A percentile compares a stretch with the other conserved stretches of the same genome.
Evolutionary conservation across 1,284 basidiomycete species (phyloP).

Genomic region (Leccinum pseudoinsigne): DNA sequence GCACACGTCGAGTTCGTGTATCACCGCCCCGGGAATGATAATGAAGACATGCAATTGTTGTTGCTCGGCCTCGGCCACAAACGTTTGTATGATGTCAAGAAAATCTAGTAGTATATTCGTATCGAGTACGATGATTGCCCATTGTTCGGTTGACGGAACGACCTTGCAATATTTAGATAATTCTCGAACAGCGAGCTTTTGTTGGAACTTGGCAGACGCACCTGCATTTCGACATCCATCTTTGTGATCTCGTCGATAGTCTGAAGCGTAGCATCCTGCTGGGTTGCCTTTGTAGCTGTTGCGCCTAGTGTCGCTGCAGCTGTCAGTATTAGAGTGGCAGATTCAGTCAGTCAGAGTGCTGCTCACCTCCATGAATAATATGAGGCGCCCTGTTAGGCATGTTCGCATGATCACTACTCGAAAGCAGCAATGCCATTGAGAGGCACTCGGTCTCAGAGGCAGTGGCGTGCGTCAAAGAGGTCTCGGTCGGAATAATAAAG

Average conservation of each 20-base stretch:
- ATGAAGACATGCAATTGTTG: constrained; percentile 51
- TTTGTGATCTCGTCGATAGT: constrained; percentile 55
- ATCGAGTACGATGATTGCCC: constrained; percentile 60
- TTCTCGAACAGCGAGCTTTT: not conserved
- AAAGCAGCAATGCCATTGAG: constrained; percentile 14
- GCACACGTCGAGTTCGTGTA: constrained; percentile 73
- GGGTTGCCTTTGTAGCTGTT: constrained; percentile 11
- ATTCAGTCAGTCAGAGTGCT: not conserved
- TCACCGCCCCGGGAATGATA: constrained; percentile 68
- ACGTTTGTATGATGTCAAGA: constrained; percentile 60
- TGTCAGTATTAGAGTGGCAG: not conserved
- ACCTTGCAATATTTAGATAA: constrained; percentile 30
- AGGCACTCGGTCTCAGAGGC: not conserved
- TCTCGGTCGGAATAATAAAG: not conserved
- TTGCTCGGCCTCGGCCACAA: constrained; percentile 59
- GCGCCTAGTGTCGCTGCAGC: not conserved
- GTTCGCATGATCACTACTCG: not conserved
- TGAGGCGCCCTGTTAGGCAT: not conserved
- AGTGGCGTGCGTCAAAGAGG: not conserved
- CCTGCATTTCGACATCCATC: constrained; percentile 71
- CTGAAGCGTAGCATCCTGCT: constrained; percentile 39
- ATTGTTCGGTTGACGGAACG: constrained; percentile 37
- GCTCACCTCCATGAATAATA: constrained; percentile 13
- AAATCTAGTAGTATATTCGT: constrained; percentile 72
- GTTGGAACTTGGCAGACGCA: constrained; percentile 19